These are phyloP conservation scores for Anthostomella pinea DNA, from an alignment of 2,329 filamentous ascomycete species.

Conservation along the genomic window DNA sequence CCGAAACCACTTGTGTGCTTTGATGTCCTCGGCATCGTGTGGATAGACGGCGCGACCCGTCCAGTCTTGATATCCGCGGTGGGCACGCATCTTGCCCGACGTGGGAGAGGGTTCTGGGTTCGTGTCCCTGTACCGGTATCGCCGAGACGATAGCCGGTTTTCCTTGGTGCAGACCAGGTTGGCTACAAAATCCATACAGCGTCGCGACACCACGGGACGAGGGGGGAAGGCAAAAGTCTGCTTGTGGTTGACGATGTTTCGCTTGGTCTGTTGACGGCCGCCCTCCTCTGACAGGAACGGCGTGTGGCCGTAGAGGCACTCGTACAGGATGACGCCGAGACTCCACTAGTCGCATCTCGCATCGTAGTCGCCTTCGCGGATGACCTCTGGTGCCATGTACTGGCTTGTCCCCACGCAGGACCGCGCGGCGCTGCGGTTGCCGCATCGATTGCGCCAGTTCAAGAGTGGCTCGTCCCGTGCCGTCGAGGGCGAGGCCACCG, in stretches of 20 bases:
- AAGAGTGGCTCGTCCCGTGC: conserved; percentile 51
- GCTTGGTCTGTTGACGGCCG: conserved; percentile 73
- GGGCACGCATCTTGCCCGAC: conserved; percentile 28
- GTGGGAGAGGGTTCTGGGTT: conserved; percentile 15
- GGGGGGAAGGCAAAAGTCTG: conserved; percentile 68
- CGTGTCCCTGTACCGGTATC: conserved; percentile 68
- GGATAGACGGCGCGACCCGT: conserved; percentile 67
- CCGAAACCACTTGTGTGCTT: conserved; percentile 80
- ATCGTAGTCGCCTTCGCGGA: conserved; percentile 79
- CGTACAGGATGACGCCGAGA: conserved; percentile 88
- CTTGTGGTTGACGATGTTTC: conserved; percentile 75
- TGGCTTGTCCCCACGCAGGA: conserved; percentile 94
- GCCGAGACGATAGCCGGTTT: conserved; percentile 69
- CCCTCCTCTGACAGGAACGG: conserved; percentile 81
- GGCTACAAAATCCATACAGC: conserved; percentile 75
- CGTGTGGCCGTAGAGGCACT: conserved; percentile 89
- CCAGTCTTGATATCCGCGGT: conserved; percentile 28
- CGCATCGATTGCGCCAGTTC: conserved; percentile 66
- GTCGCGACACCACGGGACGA: conserved; percentile 61
- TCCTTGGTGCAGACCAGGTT: conserved; percentile 72
- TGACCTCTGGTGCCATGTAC: conserved; percentile 96
- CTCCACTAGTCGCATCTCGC: conserved; percentile 97
- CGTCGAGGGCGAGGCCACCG: conserved; percentile 14
- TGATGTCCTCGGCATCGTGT: conserved; percentile 86
- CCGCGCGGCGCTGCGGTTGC: conserved; percentile 70